Evolutionary conservation across 148 eudicot species (phyloP).

Genomic region (Amaranthus cruentus): DNA sequence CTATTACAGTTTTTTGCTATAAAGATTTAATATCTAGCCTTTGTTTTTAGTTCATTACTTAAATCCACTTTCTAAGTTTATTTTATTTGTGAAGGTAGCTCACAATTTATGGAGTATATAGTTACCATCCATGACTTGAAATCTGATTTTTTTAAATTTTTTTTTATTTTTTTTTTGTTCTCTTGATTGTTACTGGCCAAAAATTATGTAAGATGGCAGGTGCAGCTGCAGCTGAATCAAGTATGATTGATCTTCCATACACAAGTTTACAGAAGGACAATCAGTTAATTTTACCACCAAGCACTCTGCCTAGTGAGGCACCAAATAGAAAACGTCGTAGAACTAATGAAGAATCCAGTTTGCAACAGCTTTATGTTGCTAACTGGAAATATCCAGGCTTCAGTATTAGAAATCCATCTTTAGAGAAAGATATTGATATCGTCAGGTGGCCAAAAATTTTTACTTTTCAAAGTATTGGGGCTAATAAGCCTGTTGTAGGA

Average conservation of each 20-base stretch:
- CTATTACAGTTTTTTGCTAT: too few species aligned
- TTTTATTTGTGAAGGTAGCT: neutral
- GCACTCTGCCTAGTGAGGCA: slow-evolving; percentile 20
- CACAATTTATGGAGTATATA: neutral
- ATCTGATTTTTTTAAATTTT: neutral
- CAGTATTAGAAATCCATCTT: neutral
- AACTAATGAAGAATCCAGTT: slow-evolving; percentile 13
- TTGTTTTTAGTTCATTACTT: too few species aligned
- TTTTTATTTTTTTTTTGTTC: neutral
- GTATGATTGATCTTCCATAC: slow-evolving; percentile 1
- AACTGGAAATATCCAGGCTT: neutral
- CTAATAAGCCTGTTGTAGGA: slow-evolving; percentile 11
- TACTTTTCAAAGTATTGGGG: neutral
- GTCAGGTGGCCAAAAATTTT: slow-evolving; percentile 15
- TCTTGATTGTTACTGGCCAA: neutral
- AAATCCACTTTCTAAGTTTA: too few species aligned
- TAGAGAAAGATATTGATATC: neutral
- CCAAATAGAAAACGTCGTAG: slow-evolving; percentile 27
- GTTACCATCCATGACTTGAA: neutral
- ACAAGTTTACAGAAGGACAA: slow-evolving; percentile 2
- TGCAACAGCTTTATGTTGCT: slow-evolving; percentile 13
- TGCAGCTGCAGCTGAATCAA: slow-evolving; percentile 13
- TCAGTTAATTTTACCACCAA: neutral
- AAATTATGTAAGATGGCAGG: slow-evolving; percentile 10
- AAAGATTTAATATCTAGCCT: too few species aligned